Evolutionary conservation across 371 early-diverging fungal species (phyloP).

Genomic region (Amoeboradix gromovi): DNA sequence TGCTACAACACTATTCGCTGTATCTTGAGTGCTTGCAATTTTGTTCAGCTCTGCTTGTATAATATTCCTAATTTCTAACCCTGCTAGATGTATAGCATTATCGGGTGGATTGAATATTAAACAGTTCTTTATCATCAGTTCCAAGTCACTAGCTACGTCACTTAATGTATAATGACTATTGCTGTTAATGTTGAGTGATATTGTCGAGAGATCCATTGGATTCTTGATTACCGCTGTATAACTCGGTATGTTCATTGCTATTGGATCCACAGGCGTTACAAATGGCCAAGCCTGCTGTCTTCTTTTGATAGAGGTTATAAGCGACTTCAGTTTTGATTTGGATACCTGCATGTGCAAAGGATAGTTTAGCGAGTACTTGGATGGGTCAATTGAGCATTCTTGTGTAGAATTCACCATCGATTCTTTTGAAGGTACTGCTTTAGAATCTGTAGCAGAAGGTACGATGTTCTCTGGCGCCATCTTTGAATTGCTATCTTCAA

Average conservation of each 20-base stretch:
- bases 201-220: conserved; percentile 93
- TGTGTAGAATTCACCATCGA: neutral
- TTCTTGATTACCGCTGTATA: conserved; percentile 66
- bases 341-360: neutral
- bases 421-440: neutral
- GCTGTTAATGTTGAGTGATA: conserved; percentile 45
- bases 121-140: conserved; percentile 14
- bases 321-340: neutral
- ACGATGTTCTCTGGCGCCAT: neutral
- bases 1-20: neutral
- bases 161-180: conserved; percentile 19
- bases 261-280: conserved; percentile 70
- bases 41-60: conserved; percentile 6
- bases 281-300: conserved; percentile 30
- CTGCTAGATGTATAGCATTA: neutral
- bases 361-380: no score
- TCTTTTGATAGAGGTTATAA: neutral
- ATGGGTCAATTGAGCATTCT: no score
- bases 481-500: no score
- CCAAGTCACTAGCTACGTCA: conserved; percentile 30
- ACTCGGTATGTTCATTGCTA: conserved; percentile 63
- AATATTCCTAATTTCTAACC: neutral
- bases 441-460: no score
- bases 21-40: neutral
- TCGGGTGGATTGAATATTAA: conserved; percentile 10